Evolutionary conservation across 2,329 filamentous ascomycete species (phyloP).

Genomic region (Arachnopeziza araneosa): DNA sequence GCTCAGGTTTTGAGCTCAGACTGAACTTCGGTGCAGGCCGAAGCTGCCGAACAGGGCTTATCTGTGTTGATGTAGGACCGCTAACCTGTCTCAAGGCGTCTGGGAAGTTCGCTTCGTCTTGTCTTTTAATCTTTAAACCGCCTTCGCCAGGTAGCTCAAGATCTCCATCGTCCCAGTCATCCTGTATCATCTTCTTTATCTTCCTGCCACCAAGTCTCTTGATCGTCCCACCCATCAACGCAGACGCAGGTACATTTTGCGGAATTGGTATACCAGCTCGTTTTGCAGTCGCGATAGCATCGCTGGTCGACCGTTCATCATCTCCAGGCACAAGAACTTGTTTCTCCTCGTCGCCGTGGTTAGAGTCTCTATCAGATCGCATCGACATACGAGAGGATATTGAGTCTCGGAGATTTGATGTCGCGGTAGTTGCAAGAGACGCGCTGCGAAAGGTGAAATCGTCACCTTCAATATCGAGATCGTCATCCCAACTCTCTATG

Average conservation of each 20-base stretch:
- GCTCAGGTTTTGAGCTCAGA: slow-evolving; percentile 19
- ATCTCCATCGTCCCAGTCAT: slow-evolving; percentile 78
- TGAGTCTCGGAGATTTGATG: slow-evolving; percentile 61
- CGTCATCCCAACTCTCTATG: slow-evolving; percentile 75
- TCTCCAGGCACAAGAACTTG: slow-evolving; percentile 80
- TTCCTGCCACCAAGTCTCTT: slow-evolving; percentile 77
- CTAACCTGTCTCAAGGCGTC: slow-evolving; percentile 61
- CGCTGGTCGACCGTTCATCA: slow-evolving; percentile 75
- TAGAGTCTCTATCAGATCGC: slow-evolving; percentile 74
- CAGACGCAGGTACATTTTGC: slow-evolving; percentile 78
- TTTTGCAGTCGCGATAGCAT: slow-evolving; percentile 83
- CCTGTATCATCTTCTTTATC: slow-evolving; percentile 65
- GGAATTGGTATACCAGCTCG: slow-evolving; percentile 90
- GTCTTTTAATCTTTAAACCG: slow-evolving; percentile 58
- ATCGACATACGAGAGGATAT: slow-evolving; percentile 78
- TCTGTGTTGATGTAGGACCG: slow-evolving; percentile 39
- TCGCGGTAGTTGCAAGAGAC: slow-evolving; percentile 37
- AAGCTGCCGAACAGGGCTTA: slow-evolving; percentile 46
- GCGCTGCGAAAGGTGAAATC: slow-evolving; percentile 53
- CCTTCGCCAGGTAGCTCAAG: slow-evolving; percentile 61
- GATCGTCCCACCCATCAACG: slow-evolving; percentile 86
- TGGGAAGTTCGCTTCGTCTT: slow-evolving; percentile 56
- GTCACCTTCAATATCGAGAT: slow-evolving; percentile 65
- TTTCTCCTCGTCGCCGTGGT: slow-evolving; percentile 77
- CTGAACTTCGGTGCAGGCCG: slow-evolving; percentile 29